Evolutionary conservation across 345 rosid species (phyloP).

Genomic region (Eutrema japonicum): DNA sequence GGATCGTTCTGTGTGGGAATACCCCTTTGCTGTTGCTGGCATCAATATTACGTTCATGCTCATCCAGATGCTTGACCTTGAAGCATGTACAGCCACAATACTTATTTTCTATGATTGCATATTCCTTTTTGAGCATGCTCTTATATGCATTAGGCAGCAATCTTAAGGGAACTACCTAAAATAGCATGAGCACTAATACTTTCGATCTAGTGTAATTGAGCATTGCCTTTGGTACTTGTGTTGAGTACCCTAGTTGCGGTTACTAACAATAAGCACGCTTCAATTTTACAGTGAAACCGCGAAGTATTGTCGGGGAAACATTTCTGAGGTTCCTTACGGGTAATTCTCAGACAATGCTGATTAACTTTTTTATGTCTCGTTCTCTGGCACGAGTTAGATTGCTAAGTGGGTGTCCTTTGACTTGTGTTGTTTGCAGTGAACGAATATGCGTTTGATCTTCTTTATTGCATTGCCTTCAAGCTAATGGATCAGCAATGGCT

Average conservation of each 20-base stretch:
- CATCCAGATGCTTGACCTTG: slow-evolving; percentile 98
- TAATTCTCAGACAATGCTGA: slow-evolving; percentile 35
- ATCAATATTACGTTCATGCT: slow-evolving; percentile 99
- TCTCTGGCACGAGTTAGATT: background rate
- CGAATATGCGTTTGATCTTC: slow-evolving; percentile 91
- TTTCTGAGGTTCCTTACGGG: slow-evolving; percentile 92
- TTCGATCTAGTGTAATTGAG: background rate
- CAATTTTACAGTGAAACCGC: slow-evolving; percentile 75
- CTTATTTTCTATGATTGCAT: background rate
- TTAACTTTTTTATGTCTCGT: background rate
- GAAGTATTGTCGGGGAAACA: slow-evolving; percentile 75
- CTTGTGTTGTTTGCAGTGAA: slow-evolving; percentile 60
- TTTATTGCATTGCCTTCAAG: slow-evolving; percentile 96
- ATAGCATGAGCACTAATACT: slow-evolving; percentile 5
- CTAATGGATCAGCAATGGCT: slow-evolving; percentile 98
- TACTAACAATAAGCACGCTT: slow-evolving; percentile 39
- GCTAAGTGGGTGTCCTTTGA: slow-evolving; percentile 12
- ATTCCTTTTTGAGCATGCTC: background rate
- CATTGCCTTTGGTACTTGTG: background rate
- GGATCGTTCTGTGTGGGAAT: slow-evolving; percentile 96
- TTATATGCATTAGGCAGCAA: slow-evolving; percentile 13
- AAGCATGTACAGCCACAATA: slow-evolving; percentile 69
- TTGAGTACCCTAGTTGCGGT: background rate
- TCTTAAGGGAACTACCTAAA: background rate
- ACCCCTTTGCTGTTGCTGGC: slow-evolving; percentile 99